Evolutionary conservation across 306 rosid genomes (phyloP).

Genomic region (Cucumis melo): DNA sequence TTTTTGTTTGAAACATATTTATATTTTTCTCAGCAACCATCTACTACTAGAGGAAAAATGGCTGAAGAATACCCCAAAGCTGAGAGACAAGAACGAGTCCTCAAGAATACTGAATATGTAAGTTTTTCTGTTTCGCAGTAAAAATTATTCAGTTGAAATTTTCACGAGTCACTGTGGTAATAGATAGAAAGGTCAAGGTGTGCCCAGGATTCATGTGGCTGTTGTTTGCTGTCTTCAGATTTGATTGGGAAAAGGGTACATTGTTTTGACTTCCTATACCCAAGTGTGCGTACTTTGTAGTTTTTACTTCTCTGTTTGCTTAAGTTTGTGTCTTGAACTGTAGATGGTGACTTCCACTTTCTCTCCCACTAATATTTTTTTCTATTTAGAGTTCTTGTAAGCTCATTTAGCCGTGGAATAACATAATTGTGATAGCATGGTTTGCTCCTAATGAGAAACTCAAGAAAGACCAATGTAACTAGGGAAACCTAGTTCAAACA

Average conservation of each 20-base stretch:
- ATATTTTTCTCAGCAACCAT: constrained; percentile 51
- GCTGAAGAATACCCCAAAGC: constrained; percentile 14
- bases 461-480: no score
- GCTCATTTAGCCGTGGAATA: not conserved
- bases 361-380: not conserved
- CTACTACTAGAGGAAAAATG: constrained; percentile 17
- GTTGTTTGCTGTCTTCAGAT: not conserved
- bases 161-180: not conserved
- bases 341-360: not conserved
- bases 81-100: constrained; percentile 15
- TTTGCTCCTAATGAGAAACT: no score
- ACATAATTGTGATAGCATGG: no score
- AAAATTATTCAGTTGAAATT: not conserved
- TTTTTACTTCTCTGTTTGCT: not conserved
- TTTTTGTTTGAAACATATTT: not conserved
- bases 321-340: not conserved
- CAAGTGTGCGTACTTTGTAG: not conserved
- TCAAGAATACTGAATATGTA: constrained; percentile 17
- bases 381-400: not conserved
- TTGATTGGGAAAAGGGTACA: not conserved
- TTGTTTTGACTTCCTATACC: not conserved
- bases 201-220: not conserved
- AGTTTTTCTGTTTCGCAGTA: constrained; percentile 12
- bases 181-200: not conserved
- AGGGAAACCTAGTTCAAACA: no score